Conservation (phyloP, 805 yeast species). For the Pichia thaimueangensis region DNA sequence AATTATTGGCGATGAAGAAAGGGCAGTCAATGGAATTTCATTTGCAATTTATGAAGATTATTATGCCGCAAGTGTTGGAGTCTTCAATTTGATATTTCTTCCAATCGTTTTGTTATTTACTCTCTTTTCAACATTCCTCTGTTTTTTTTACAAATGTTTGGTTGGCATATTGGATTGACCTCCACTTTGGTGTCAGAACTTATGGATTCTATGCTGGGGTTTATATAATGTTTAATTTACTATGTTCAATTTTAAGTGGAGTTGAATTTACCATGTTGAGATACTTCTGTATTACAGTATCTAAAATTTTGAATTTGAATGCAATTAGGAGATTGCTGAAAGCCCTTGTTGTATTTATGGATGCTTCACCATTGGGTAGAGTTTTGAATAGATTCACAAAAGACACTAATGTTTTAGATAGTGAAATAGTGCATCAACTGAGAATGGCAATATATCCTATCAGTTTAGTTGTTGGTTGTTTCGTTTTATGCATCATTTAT, state of each 20-base stretch:
- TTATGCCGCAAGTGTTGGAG: slow-evolving; percentile 49
- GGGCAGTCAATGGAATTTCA: slow-evolving; percentile 50
- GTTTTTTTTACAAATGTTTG: slow-evolving; percentile 62
- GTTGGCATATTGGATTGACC: slow-evolving; percentile 75
- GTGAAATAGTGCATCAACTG: slow-evolving; percentile 65
- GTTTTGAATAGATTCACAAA: slow-evolving; percentile 81
- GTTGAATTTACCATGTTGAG: slow-evolving; percentile 41
- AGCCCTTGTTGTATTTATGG: slow-evolving; percentile 79
- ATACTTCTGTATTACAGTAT: slow-evolving; percentile 45
- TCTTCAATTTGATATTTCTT: slow-evolving; percentile 30
- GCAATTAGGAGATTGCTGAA: slow-evolving; percentile 48
- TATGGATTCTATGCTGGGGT: slow-evolving; percentile 66
- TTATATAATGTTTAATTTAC: slow-evolving; percentile 53
- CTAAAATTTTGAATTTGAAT: slow-evolving; percentile 49
- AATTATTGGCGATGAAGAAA: slow-evolving; percentile 44
- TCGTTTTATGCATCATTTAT: slow-evolving; percentile 61
- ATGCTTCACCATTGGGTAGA: slow-evolving; percentile 83
- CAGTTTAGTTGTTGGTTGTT: slow-evolving; percentile 51
- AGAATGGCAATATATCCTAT: slow-evolving; percentile 52
- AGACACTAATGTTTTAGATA: slow-evolving; percentile 80
- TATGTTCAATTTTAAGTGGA: slow-evolving; percentile 39
- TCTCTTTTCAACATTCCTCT: slow-evolving; percentile 40
- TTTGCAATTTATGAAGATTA: slow-evolving; percentile 45
- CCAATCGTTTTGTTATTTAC: slow-evolving; percentile 20
- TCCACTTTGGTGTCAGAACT: slow-evolving; percentile 40